Percentiles rank a stretch among this genome's conserved stretches.
Evolutionary conservation across 495 filamentous ascomycete genomes (phyloP).

Genomic region (Podospora fimiseda): DNA sequence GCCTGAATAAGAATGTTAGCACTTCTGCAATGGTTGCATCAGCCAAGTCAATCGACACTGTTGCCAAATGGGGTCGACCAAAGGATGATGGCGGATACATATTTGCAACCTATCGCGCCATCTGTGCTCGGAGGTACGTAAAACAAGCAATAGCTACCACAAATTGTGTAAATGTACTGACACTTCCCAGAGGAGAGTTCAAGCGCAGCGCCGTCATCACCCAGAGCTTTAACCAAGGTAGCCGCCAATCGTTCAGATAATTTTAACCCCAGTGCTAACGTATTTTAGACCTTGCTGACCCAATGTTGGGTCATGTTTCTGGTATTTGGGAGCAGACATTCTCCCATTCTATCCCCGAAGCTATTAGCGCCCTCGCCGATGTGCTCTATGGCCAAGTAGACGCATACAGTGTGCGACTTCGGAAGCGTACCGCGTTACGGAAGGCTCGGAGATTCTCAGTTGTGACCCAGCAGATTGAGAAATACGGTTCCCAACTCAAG

Average conservation of each 20-base stretch:
- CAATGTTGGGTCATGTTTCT: conserved; percentile 44
- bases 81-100: conserved; percentile 41
- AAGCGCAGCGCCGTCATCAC: conserved; percentile 16
- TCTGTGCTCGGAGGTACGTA: conserved; percentile 43
- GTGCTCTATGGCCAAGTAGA: conserved; percentile 10
- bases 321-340: conserved; percentile 47
- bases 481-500: conserved; percentile 32
- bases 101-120: conserved; percentile 52
- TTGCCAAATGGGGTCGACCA: conserved; percentile 38
- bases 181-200: conserved; percentile 22
- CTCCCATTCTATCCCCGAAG: background rate
- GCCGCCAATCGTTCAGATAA: conserved; percentile 13
- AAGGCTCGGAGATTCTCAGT: conserved; percentile 9
- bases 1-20: background rate
- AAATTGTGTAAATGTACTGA: conserved; percentile 7
- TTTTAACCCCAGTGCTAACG: conserved; percentile 3
- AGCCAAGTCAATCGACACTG: background rate
- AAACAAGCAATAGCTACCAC: conserved; percentile 16
- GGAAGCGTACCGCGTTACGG: conserved; percentile 10
- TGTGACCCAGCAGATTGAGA: conserved; percentile 27
- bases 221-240: conserved; percentile 43
- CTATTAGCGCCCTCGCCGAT: conserved; percentile 16
- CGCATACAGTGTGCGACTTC: conserved; percentile 30
- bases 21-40: background rate
- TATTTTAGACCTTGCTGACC: conserved; percentile 31